A percentile compares a stretch with the other conserved stretches of the same genome.
These are phyloP conservation scores for Pugionium cornutum DNA, from an alignment of 345 rosid species.

Conservation along the genomic window DNA sequence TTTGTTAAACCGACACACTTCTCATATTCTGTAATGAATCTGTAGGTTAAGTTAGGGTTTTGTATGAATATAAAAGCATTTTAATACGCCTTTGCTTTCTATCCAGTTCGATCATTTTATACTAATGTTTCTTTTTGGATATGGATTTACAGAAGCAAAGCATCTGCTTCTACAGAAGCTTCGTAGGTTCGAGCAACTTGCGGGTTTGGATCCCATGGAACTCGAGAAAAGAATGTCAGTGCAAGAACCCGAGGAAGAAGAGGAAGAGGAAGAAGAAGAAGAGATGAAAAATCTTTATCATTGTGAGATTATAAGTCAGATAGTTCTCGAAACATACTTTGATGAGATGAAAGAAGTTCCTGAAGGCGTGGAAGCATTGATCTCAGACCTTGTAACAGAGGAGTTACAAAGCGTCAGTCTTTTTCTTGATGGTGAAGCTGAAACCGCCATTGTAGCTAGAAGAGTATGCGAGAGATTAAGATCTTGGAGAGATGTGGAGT, in stretches of 20 bases:
- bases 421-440: constrained; percentile 32
- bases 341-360: constrained; percentile 50
- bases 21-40: background rate
- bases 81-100: background rate
- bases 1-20: background rate
- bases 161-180: constrained; percentile 75
- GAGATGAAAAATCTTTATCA: constrained; percentile 33
- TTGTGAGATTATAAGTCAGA: constrained; percentile 27
- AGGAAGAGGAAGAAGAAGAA: constrained; percentile 43
- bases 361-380: constrained; percentile 52
- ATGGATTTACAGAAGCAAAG: constrained; percentile 62
- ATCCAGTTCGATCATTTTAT: background rate
- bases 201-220: constrained; percentile 74
- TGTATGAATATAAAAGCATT: background rate
- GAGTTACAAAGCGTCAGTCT: constrained; percentile 42
- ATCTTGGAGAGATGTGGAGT: constrained; percentile 77
- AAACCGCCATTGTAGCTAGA: constrained; percentile 28
- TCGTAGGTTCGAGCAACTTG: constrained; percentile 72
- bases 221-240: constrained; percentile 73
- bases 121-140: constrained; percentile 17
- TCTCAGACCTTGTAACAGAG: constrained; percentile 62
- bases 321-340: constrained; percentile 36
- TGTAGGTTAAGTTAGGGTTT: constrained; percentile 8
- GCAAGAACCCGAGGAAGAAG: constrained; percentile 35
- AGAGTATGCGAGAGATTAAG: constrained; percentile 64